Conservation (phyloP, 2,329 filamentous ascomycete genomes). For the Spiromastix sp. region DNA sequence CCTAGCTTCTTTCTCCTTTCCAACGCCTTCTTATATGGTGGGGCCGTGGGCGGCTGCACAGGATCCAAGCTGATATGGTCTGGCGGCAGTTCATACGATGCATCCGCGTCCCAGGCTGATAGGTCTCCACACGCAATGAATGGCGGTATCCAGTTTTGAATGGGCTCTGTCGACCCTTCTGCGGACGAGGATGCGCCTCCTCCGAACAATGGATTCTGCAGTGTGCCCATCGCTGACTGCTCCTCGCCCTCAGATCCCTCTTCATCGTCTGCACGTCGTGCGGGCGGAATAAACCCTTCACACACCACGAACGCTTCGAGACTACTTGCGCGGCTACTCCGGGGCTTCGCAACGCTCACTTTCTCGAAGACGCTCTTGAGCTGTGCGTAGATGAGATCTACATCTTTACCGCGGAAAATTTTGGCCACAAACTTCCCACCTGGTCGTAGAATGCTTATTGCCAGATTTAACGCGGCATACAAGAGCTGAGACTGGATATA, state of each 20-base stretch:
- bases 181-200: conserved; percentile 27
- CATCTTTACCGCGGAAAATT: conserved; percentile 89
- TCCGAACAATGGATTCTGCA: conserved; percentile 31
- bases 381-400: conserved; percentile 91
- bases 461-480: conserved; percentile 86
- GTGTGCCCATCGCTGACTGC: conserved; percentile 16
- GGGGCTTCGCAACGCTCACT: conserved; percentile 85
- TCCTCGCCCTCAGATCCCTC: conserved; percentile 38
- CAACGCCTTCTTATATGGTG: conserved; percentile 83
- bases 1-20: conserved; percentile 69
- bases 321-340: conserved; percentile 90
- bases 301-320: conserved; percentile 96
- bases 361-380: conserved; percentile 80
- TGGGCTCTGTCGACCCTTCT: conserved; percentile 40
- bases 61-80: conserved; percentile 82
- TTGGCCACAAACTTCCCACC: conserved; percentile 97
- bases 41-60: conserved; percentile 88
- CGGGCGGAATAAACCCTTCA: conserved; percentile 70
- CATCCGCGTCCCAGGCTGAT: conserved; percentile 89
- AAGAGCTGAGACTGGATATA: conserved; percentile 95
- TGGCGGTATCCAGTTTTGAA: conserved; percentile 74
- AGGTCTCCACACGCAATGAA: conserved; percentile 97
- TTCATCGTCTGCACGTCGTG: conserved; percentile 38
- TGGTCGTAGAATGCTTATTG: conserved; percentile 80
- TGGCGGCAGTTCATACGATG: conserved; percentile 80